Conservation (phyloP, 257 asterid genomes). For the Jasminum sambac region DNA sequence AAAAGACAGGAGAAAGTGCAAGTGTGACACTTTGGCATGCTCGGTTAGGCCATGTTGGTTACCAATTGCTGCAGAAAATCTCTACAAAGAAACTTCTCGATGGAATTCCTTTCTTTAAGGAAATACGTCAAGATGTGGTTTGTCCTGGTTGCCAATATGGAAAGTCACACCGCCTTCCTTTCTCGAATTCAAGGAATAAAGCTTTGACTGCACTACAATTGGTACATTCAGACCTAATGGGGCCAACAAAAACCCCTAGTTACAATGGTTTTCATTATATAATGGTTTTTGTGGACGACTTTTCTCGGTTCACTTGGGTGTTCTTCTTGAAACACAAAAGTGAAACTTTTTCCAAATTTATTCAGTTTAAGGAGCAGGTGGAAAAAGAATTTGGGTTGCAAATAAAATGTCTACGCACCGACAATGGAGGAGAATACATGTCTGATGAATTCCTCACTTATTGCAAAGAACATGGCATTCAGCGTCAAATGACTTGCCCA, state of each 20-base stretch:
- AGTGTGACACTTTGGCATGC: slow-evolving; percentile 13
- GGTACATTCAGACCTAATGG: slow-evolving; percentile 19
- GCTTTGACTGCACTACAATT: slow-evolving; percentile 8
- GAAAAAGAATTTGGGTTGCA: not conserved
- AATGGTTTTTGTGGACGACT: slow-evolving; percentile 33
- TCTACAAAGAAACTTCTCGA: slow-evolving; percentile 13
- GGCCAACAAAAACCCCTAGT: slow-evolving; percentile 26
- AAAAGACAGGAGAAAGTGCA: not conserved
- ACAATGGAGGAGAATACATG: slow-evolving; percentile 1
- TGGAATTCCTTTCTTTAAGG: slow-evolving; percentile 23
- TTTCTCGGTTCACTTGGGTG: slow-evolving; percentile 22
- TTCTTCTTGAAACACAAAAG: slow-evolving; percentile 27
- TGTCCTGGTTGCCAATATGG: slow-evolving; percentile 29
- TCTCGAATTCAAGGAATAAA: slow-evolving; percentile 17
- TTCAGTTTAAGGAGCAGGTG: not conserved
- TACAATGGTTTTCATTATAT: slow-evolving; percentile 18
- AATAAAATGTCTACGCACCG: not conserved
- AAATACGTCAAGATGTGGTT: slow-evolving; percentile 13
- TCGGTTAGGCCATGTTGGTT: slow-evolving; percentile 16
- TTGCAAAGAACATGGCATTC: no score
- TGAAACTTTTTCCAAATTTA: not conserved
- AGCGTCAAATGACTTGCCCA: no score
- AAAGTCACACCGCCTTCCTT: slow-evolving; percentile 24
- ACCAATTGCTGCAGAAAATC: slow-evolving; percentile 8
- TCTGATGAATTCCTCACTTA: no score